Percentiles rank a stretch among this genome's conserved stretches.
These are phyloP conservation scores for Malus sylvestris DNA, from an alignment of 306 rosid species.

Conservation along the genomic window DNA sequence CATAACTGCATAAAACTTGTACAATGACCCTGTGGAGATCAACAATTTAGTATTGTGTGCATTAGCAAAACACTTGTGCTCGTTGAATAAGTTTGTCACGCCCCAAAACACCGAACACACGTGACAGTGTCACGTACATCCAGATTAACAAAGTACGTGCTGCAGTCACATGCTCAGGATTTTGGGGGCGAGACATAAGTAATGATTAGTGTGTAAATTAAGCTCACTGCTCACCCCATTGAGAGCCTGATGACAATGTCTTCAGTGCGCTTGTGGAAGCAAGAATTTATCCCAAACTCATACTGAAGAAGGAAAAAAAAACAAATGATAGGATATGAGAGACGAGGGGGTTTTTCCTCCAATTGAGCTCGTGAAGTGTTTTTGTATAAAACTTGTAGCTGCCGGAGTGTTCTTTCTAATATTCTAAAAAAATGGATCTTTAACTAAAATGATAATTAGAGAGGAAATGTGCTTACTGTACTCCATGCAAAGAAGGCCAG, in stretches of 20 bases:
- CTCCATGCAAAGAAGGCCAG: conserved; percentile 73
- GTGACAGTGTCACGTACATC: background rate
- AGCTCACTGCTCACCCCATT: conserved; percentile 57
- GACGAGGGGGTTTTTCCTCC: too few relatives aligned
- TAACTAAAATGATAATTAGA: background rate
- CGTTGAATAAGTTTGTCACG: background rate
- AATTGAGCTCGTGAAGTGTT: background rate
- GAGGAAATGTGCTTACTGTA: conserved; percentile 32
- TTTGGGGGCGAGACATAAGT: background rate
- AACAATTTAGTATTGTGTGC: background rate
- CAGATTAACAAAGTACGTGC: background rate
- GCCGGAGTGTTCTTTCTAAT: too few relatives aligned
- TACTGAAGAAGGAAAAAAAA: conserved; percentile 26
- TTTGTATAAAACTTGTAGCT: background rate
- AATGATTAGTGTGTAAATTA: background rate
- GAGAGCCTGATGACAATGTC: conserved; percentile 47
- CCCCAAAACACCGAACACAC: background rate
- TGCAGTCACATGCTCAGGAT: background rate
- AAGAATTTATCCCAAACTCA: conserved; percentile 20
- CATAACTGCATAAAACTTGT: conserved; percentile 76
- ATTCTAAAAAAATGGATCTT: background rate
- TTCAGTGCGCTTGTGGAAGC: conserved; percentile 41
- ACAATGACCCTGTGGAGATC: conserved; percentile 54
- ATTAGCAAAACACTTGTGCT: background rate
- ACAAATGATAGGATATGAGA: background rate